phyloP scores from a whole-genome alignment of 768 basidiomycete genomes.

The Mycena latifolia region DNA sequence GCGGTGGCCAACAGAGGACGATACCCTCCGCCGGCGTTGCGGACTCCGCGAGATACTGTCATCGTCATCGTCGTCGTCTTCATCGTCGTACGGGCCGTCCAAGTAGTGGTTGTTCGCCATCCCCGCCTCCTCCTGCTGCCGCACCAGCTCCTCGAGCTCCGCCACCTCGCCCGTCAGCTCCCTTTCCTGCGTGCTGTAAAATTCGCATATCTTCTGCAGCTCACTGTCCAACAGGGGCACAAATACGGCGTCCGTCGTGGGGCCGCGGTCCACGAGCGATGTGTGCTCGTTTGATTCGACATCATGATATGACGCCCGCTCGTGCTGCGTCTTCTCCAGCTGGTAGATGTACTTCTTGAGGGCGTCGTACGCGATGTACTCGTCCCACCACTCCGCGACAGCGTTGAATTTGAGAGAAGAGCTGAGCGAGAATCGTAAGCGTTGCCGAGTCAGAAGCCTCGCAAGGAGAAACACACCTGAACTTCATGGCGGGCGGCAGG shows the following conservation, averaged over 20 bases:
- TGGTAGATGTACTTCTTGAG: constrained; percentile 90
- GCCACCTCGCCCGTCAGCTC: constrained; percentile 74
- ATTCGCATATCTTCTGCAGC: constrained; percentile 80
- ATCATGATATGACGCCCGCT: constrained; percentile 60
- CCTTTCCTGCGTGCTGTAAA: constrained; percentile 84
- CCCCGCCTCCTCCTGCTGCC: constrained; percentile 71
- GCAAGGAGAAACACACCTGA: constrained; percentile 56
- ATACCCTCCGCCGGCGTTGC: constrained; percentile 49
- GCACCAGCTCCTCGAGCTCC: constrained; percentile 68
- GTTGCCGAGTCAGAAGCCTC: neutral
- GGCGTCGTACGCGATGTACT: constrained; percentile 91
- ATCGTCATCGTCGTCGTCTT: constrained; percentile 68
- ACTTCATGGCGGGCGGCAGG: constrained; percentile 76
- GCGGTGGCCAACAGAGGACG: constrained; percentile 41
- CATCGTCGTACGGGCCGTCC: constrained; percentile 62
- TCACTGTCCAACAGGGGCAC: constrained; percentile 84
- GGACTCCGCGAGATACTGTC: constrained; percentile 39
- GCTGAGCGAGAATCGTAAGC: constrained; percentile 48
- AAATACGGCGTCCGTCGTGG: constrained; percentile 70
- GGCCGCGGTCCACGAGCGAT: constrained; percentile 59
- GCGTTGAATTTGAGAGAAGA: constrained; percentile 93
- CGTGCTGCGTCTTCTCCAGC: constrained; percentile 81
- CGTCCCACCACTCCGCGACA: constrained; percentile 92
- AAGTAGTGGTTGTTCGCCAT: constrained; percentile 64
- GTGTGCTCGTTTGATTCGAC: constrained; percentile 75